Conservation (phyloP, 2,329 filamentous ascomycete species). For the Sporothrix pseudoabietina region DNA sequence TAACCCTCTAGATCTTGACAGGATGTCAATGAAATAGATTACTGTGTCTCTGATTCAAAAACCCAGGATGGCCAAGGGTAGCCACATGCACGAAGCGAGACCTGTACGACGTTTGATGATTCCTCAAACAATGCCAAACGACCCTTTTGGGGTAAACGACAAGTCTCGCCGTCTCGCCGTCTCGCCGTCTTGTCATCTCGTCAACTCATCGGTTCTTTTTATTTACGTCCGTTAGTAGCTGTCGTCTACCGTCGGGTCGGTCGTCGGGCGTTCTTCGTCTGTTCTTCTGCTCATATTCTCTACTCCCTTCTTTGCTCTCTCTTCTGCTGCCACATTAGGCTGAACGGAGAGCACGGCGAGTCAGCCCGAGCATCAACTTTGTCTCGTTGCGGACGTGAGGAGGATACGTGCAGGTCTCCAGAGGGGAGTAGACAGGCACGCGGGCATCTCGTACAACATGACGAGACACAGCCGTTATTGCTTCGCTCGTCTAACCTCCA, state of each 20-base stretch:
- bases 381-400: neutral
- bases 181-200: too few relatives aligned
- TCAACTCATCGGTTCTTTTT: neutral
- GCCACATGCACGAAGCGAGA: slow-evolving; percentile 24
- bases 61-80: neutral
- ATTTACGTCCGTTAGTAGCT: slow-evolving; percentile 15
- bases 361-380: neutral
- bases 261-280: slow-evolving; percentile 1
- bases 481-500: neutral
- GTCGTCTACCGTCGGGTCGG: slow-evolving; percentile 16
- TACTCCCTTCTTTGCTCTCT: neutral
- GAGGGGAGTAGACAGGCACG: neutral
- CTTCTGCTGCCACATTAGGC: neutral
- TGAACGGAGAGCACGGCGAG: slow-evolving; percentile 13
- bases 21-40: neutral
- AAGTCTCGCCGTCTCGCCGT: too few relatives aligned
- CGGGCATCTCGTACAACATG: neutral
- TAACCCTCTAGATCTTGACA: neutral
- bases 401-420: neutral
- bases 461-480: neutral
- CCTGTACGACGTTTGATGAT: neutral
- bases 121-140: neutral
- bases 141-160: too few relatives aligned
- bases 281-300: neutral
- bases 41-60: neutral